Conservation (phyloP, 2,329 filamentous ascomycete genomes). For the Arthrobotrys pseudoclavata region DNA sequence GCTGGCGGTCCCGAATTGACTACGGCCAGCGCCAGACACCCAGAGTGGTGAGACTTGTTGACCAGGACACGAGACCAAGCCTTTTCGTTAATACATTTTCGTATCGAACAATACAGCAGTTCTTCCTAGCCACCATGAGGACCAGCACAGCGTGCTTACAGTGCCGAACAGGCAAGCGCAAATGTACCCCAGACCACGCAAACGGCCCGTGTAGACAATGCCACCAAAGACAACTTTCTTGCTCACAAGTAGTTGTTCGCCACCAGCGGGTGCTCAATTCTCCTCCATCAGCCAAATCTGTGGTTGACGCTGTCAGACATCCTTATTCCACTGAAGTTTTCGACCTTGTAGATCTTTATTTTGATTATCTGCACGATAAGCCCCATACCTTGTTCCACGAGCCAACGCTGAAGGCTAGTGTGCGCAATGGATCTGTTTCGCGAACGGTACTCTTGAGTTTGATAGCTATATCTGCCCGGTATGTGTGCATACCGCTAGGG, state of each 20-base stretch:
- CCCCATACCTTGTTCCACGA: constrained; percentile 63
- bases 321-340: constrained; percentile 34
- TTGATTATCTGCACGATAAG: constrained; percentile 63
- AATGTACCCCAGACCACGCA: constrained; percentile 47
- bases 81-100: too few species aligned
- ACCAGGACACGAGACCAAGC: too few species aligned
- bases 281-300: background rate
- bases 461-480: constrained; percentile 63
- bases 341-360: constrained; percentile 62
- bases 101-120: too few species aligned
- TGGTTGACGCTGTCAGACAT: constrained; percentile 10
- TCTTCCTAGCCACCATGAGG: constrained; percentile 40
- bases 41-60: too few species aligned
- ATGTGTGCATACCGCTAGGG: background rate
- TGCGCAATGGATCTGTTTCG: constrained; percentile 58
- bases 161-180: constrained; percentile 61
- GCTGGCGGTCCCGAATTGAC: too few species aligned
- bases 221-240: constrained; percentile 43
- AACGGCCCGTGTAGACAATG: constrained; percentile 59
- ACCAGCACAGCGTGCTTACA: constrained; percentile 59
- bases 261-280: background rate
- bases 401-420: constrained; percentile 60
- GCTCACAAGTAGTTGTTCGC: constrained; percentile 42
- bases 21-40: too few species aligned
- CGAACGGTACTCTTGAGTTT: constrained; percentile 61